Base-by-base conservation (phyloP, 148 eudicot genomes). In the Heliosperma pusillum region DNA sequence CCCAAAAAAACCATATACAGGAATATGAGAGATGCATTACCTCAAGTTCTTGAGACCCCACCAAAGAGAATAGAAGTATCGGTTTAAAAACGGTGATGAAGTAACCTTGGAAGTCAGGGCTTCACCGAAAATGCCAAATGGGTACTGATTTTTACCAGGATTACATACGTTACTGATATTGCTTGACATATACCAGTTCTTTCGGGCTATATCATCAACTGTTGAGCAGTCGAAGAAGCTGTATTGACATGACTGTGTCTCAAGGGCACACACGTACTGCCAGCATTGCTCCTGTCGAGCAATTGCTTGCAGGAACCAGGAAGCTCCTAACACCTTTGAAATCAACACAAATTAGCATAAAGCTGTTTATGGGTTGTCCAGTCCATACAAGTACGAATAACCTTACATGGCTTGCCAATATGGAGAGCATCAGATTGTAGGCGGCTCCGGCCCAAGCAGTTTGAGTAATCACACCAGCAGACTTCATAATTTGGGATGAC, bases 361-460 rank as follows among this genome's bases (percentile, higher is more conserved):
- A 2, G 5, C 5, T 3, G 5, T 2, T 3, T 33, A 3, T 33
- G 2, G 2, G 5, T 33, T 0, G 36, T 3, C 5, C 36, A 0
- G 2, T 3, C 36, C 5, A 3, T 33, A 3, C 2, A 2, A 1
- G 2, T 33, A 33, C 36, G 36, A 58, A 3, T 21, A 66, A 10
- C 56, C 90, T 82, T 84, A 89, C 93, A 79, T 89, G 93, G 77
- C 93, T 88, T 69, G 86, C 88, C 70, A 90, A 73, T 71, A 90
- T 64, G 83, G 77, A 90, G 56, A 90, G 89, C 82, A 90, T 83
- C 74, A 90, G 85, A 62, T 90, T 90, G 57, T 90, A 90, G 10
- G 91, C 94, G 17, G 94, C 94, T 26, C 94, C 91, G n/a, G 87
- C 91, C 94, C 94, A 90, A 10, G 94, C 89, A 56, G 94, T 86